Percentiles rank a stretch among this genome's conserved stretches.
phyloP scores from a whole-genome alignment of 2,329 filamentous ascomycete genomes.

The Ophiostoma sp. region DNA sequence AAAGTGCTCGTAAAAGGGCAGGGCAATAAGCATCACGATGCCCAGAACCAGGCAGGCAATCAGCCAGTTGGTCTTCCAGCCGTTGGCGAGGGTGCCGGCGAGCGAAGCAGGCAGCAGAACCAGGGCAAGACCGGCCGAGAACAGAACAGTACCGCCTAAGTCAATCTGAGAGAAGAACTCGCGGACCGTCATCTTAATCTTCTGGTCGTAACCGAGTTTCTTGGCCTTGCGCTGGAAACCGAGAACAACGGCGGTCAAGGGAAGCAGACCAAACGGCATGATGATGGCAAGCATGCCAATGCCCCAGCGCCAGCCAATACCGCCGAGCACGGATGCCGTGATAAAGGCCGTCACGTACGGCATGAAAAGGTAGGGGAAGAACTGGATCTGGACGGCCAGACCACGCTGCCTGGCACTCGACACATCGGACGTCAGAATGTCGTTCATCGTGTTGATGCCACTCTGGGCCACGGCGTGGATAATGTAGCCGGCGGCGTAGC shows the following conservation, averaged over 20 bases:
- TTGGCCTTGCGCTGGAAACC: conserved; percentile 52
- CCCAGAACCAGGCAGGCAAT: conserved; percentile 43
- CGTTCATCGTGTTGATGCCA: conserved; percentile 60
- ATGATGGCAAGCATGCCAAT: conserved; percentile 59
- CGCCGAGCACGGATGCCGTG: conserved; percentile 38
- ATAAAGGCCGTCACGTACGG: conserved; percentile 57
- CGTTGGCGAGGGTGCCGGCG: conserved; percentile 42
- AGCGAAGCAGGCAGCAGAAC: conserved; percentile 51
- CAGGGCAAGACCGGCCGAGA: conserved; percentile 50
- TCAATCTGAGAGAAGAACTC: conserved; percentile 43
- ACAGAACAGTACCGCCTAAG: conserved; percentile 46
- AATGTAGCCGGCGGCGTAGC: conserved; percentile 54
- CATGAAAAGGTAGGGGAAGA: conserved; percentile 57
- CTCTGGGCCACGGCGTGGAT: conserved; percentile 62
- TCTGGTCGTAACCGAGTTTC: conserved; percentile 42
- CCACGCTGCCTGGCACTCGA: conserved; percentile 53
- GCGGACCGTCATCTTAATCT: conserved; percentile 32
- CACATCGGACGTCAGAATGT: conserved; percentile 65
- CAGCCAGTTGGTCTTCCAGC: conserved; percentile 47
- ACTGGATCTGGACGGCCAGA: conserved; percentile 50
- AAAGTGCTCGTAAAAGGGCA: conserved; percentile 51
- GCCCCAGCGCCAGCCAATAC: conserved; percentile 56
- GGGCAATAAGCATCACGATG: conserved; percentile 41
- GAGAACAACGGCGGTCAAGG: conserved; percentile 50
- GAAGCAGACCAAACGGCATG: conserved; percentile 53